phyloP scores from a whole-genome alignment of 176 grass and related monocot genomes.

The Eleusine indica region DNA sequence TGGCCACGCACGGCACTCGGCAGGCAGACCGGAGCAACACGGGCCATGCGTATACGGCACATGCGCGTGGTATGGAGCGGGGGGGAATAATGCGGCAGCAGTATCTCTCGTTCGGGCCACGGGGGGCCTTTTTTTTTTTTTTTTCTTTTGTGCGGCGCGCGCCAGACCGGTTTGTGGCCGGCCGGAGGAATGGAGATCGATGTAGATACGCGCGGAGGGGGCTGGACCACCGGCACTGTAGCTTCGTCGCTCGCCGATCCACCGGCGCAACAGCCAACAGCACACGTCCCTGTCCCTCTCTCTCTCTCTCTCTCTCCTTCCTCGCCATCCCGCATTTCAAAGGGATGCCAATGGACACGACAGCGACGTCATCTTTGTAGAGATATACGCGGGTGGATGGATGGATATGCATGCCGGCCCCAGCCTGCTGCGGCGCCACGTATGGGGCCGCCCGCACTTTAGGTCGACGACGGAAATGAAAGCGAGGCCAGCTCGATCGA shows the following conservation, averaged over 20 bases:
- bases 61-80: not conserved
- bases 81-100: not conserved
- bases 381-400: not conserved
- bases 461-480: no score
- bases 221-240: not conserved
- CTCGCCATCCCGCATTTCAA: constrained; percentile 32
- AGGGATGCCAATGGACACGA: constrained; percentile 7
- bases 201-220: no score
- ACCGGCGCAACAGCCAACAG: not conserved
- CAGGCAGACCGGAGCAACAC: not conserved
- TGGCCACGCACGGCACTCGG: not conserved
- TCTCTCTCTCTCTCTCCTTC: not conserved
- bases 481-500: no score
- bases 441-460: no score
- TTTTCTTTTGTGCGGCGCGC: no score
- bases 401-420: not conserved
- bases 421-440: not conserved
- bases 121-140: not conserved
- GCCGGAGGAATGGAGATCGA: not conserved
- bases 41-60: constrained; percentile 14
- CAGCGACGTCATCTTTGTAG: not conserved
- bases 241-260: not conserved
- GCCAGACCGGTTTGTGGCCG: not conserved
- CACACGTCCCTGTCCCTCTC: not conserved
- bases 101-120: not conserved